phyloP scores from a whole-genome alignment of 179 eudicot species.

The Silene noctiflora region DNA sequence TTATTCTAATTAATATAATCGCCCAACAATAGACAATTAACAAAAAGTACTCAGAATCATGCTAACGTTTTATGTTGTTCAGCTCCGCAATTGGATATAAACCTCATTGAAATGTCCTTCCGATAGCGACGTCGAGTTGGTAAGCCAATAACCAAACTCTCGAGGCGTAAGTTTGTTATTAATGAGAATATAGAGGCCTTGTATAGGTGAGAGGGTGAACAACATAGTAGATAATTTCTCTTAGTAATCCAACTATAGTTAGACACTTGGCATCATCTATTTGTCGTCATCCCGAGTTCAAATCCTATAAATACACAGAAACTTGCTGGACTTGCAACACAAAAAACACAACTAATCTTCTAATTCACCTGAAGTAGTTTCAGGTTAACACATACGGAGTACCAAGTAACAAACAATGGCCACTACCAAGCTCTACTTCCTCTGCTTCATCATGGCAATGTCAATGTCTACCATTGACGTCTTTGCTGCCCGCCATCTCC shows the following conservation, averaged over 20 bases:
- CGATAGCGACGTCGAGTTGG: too few species aligned
- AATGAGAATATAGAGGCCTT: not conserved
- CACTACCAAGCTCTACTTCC: constrained; percentile 6
- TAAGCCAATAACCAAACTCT: too few species aligned
- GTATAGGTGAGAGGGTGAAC: constrained; percentile 26
- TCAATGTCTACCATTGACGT: constrained; percentile 23
- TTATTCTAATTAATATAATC: too few species aligned
- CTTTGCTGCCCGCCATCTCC: constrained; percentile 30
- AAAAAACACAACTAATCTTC: not conserved
- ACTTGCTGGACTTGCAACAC: not conserved
- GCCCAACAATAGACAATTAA: too few species aligned
- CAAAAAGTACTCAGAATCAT: too few species aligned
- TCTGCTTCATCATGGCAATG: constrained; percentile 18
- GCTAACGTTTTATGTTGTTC: too few species aligned
- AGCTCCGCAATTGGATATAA: too few species aligned
- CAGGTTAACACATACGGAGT: not conserved
- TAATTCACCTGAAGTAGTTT: too few species aligned
- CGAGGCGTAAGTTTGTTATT: too few species aligned
- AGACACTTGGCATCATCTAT: too few species aligned
- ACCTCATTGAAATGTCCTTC: too few species aligned
- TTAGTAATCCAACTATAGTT: too few species aligned
- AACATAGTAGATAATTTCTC: constrained; percentile 8
- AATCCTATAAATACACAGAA: constrained; percentile 22
- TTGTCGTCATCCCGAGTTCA: not conserved
- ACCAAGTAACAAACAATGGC: constrained; percentile 17